Conservation (phyloP, 176 grass and related monocot genomes). For the Oryza glumipatula region DNA sequence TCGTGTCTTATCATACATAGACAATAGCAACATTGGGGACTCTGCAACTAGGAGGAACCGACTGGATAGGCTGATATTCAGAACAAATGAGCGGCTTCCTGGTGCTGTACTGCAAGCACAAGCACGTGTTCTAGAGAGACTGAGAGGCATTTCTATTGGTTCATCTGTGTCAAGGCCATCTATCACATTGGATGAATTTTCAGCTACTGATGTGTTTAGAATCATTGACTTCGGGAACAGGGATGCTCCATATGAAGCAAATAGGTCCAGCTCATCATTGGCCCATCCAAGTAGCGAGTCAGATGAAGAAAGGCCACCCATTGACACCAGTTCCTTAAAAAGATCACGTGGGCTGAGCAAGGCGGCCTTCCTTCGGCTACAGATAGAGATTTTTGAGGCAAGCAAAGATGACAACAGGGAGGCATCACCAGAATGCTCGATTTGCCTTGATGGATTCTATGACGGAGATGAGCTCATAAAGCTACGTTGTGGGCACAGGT, state of each 20-base stretch:
- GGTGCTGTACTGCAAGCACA: conserved; percentile 75
- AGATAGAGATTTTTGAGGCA: conserved; percentile 67
- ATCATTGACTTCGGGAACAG: conserved; percentile 52
- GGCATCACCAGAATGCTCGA: conserved; percentile 71
- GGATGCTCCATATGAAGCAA: conserved; percentile 36
- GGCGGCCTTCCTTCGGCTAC: conserved; percentile 54
- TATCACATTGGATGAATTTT: conserved; percentile 65
- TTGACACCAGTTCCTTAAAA: conserved; percentile 38
- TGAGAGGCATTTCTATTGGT: conserved; percentile 72
- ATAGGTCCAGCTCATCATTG: conserved; percentile 36
- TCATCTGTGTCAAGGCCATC: conserved; percentile 68
- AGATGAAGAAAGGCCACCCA: conserved; percentile 46
- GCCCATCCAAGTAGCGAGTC: conserved; percentile 40
- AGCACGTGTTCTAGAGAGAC: conserved; percentile 80
- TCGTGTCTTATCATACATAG: conserved; percentile 48
- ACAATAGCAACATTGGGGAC: conserved; percentile 52
- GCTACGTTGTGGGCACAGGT: conserved; percentile 75
- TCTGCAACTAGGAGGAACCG: conserved; percentile 52
- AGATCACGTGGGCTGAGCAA: conserved; percentile 74
- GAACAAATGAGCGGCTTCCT: conserved; percentile 73
- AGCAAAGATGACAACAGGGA: conserved; percentile 54
- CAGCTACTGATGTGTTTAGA: conserved; percentile 53
- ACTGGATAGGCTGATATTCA: conserved; percentile 70
- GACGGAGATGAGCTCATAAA: conserved; percentile 64
- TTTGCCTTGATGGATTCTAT: conserved; percentile 77